Evolutionary conservation across 495 filamentous ascomycete genomes (phyloP).

Genomic region (Penicillium alfredii): DNA sequence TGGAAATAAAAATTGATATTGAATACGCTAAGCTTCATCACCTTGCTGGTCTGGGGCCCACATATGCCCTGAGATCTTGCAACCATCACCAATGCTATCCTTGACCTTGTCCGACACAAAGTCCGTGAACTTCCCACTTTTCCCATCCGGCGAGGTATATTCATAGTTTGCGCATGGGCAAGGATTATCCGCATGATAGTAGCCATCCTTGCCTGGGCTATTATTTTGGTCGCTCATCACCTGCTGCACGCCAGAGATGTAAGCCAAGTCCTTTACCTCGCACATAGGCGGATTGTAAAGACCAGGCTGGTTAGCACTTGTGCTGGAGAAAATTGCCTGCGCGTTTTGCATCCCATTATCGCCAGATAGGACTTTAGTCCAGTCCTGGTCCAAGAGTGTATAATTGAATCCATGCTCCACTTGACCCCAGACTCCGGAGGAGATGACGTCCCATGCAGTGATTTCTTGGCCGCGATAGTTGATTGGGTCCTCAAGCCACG

Average conservation of each 20-base stretch:
- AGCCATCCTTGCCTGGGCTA: neutral
- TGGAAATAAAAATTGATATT: too few relatives aligned
- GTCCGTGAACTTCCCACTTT: neutral
- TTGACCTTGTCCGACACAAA: neutral
- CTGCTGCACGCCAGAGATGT: neutral
- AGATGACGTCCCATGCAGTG: neutral
- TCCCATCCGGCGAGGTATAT: neutral
- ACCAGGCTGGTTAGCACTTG: neutral
- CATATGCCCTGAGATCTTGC: neutral
- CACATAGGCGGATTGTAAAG: neutral
- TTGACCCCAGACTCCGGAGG: neutral
- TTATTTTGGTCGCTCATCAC: neutral
- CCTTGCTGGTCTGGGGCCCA: neutral
- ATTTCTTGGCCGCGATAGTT: neutral
- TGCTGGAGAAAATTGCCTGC: too few relatives aligned
- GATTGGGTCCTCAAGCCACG: neutral
- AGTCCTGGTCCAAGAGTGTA: neutral
- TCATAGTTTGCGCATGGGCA: neutral
- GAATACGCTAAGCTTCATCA: too few relatives aligned
- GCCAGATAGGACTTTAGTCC: neutral
- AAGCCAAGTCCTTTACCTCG: neutral
- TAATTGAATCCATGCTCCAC: neutral
- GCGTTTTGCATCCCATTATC: too few relatives aligned
- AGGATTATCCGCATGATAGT: neutral
- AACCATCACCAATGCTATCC: neutral